Percentiles rank a stretch among this genome's conserved stretches.
These are phyloP conservation scores for Botrytis medusae DNA, from an alignment of 2,329 filamentous ascomycete species.

Conservation along the genomic window DNA sequence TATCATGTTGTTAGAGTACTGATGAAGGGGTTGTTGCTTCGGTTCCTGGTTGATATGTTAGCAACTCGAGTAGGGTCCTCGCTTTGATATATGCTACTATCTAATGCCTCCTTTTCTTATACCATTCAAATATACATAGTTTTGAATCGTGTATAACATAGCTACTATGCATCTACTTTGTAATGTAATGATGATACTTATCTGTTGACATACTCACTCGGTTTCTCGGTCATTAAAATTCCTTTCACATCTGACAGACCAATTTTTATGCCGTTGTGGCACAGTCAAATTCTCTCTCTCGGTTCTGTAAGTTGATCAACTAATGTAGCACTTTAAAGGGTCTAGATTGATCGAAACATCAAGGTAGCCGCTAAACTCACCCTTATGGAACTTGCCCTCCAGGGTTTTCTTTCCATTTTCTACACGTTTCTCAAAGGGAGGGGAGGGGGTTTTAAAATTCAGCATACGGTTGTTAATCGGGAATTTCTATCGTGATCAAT, in stretches of 20 bases:
- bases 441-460: not conserved
- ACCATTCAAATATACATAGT: not conserved
- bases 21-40: not conserved
- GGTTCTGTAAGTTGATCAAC: not conserved
- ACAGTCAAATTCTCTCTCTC: not conserved
- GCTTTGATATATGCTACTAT: not conserved
- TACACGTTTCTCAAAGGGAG: not conserved
- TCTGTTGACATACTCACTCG: not conserved
- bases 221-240: not conserved
- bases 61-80: not conserved
- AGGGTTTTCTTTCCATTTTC: not conserved
- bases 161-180: not conserved
- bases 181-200: not conserved
- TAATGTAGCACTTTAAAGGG: not conserved
- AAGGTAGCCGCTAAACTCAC: conserved; percentile 4
- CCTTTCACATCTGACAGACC: not conserved
- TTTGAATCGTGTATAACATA: not conserved
- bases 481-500: not conserved
- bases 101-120: not conserved
- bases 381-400: not conserved
- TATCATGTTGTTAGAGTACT: not conserved
- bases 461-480: not conserved
- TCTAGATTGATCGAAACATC: conserved; percentile 10
- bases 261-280: not conserved
- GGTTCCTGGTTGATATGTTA: not conserved